These are phyloP conservation scores for Copromyces sp. DNA, from an alignment of 495 filamentous ascomycete genomes.

Conservation along the genomic window DNA sequence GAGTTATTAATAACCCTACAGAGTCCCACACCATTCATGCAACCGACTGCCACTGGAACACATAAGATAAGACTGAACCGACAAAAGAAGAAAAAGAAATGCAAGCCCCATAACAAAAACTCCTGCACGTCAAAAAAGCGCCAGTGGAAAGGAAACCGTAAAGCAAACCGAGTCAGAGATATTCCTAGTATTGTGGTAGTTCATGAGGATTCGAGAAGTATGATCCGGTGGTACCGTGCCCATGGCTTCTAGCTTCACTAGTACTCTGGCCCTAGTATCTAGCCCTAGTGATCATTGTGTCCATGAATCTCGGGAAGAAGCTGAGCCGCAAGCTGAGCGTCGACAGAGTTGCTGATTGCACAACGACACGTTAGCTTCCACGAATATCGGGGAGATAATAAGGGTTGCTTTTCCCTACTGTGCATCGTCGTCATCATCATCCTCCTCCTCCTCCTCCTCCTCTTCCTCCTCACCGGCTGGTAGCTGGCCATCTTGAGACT, in stretches of 20 bases:
- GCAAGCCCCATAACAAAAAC: neutral
- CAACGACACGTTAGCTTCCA: neutral
- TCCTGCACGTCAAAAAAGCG: neutral
- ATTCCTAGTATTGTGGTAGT: neutral
- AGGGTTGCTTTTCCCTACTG: neutral
- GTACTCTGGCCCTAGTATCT: neutral
- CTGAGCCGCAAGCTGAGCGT: slow-evolving; percentile 12
- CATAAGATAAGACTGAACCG: neutral
- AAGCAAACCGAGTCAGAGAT: neutral
- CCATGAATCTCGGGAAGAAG: slow-evolving; percentile 14
- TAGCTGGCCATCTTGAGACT: neutral
- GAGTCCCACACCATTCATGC: neutral
- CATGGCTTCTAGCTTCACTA: neutral
- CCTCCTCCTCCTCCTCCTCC: neutral
- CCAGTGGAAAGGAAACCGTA: neutral
- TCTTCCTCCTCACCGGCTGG: neutral
- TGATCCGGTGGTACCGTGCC: neutral
- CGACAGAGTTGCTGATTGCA: slow-evolving; percentile 1
- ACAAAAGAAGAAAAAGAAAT: neutral
- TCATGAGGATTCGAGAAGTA: neutral
- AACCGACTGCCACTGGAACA: neutral
- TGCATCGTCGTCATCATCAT: neutral
- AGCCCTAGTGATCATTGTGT: neutral
- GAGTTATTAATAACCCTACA: neutral
- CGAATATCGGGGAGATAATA: neutral